Percentiles rank a stretch among this genome's conserved stretches.
These are phyloP conservation scores for Nyssa sinensis DNA, from an alignment of 148 eudicot species.

Conservation along the genomic window DNA sequence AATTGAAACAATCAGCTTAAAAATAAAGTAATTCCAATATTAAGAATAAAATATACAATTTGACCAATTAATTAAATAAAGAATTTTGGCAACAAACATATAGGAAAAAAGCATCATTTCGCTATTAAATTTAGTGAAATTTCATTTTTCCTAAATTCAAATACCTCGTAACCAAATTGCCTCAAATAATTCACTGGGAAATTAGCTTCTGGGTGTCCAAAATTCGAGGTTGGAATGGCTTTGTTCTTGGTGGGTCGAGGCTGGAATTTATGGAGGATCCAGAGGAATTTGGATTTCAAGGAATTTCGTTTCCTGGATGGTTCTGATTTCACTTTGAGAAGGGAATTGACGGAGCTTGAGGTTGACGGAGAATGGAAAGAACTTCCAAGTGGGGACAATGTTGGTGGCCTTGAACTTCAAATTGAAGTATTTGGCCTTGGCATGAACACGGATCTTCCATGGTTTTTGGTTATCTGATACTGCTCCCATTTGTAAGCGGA, in stretches of 20 bases:
- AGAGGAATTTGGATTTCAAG: too few relatives aligned
- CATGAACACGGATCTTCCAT: conserved; percentile 4
- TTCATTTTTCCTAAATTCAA: not conserved
- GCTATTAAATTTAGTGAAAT: too few relatives aligned
- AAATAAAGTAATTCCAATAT: not conserved
- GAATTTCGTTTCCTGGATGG: not conserved
- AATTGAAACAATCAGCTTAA: not conserved
- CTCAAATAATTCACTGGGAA: not conserved
- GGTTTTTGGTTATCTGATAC: conserved; percentile 6
- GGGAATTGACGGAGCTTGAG: conserved; percentile 9
- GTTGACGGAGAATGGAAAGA: conserved; percentile 5
- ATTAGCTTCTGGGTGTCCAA: conserved; percentile 6
- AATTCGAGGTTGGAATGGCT: not conserved
- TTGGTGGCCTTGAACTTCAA: conserved; percentile 12
- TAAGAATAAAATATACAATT: not conserved
- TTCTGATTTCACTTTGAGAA: conserved; percentile 3
- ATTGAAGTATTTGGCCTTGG: conserved; percentile 9
- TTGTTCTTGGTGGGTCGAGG: conserved; percentile 3
- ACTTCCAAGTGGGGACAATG: not conserved
- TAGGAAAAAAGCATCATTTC: too few relatives aligned
- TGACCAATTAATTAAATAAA: too few relatives aligned
- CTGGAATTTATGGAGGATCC: conserved; percentile 10
- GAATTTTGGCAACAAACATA: too few relatives aligned
- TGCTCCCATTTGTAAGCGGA: not conserved
- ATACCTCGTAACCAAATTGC: conserved; percentile 6